These are phyloP conservation scores for Exophiala aquamarina DNA, from an alignment of 2,329 filamentous ascomycete genomes.

Conservation along the genomic window DNA sequence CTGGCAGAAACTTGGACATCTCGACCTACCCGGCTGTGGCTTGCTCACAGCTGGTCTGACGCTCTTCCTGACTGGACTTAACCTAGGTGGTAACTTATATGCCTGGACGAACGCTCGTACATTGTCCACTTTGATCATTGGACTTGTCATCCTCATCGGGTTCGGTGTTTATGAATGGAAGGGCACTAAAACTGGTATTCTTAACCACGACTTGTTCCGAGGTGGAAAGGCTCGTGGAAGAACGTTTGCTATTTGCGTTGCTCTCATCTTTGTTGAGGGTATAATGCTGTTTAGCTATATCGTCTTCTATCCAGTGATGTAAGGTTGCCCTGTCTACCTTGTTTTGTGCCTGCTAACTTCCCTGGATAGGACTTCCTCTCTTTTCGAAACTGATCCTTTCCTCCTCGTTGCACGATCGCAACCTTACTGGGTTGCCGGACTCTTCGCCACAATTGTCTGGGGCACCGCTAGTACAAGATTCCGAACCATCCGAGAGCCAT, in stretches of 20 bases:
- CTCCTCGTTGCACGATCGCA: constrained; percentile 6
- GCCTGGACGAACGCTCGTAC: constrained; percentile 4
- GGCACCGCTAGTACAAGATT: constrained; percentile 12
- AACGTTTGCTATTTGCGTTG: constrained; percentile 13
- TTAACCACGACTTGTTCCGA: constrained; percentile 9
- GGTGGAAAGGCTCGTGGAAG: constrained; percentile 6
- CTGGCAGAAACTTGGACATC: constrained; percentile 8
- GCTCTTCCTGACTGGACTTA: constrained; percentile 10
- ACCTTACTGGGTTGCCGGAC: constrained; percentile 10
- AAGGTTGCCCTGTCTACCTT: not conserved
- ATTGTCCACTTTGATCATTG: constrained; percentile 3
- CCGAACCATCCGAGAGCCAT: constrained; percentile 13
- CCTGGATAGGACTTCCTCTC: constrained; percentile 1
- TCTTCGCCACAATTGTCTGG: constrained; percentile 9
- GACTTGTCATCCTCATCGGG: constrained; percentile 7
- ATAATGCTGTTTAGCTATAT: constrained; percentile 12
- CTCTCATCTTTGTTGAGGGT: constrained; percentile 16
- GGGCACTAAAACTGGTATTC: constrained; percentile 7
- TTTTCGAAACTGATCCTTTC: constrained; percentile 18
- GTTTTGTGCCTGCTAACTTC: not conserved
- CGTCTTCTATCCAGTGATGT: constrained; percentile 21
- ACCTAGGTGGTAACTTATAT: constrained; percentile 8
- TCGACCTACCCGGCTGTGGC: constrained; percentile 9
- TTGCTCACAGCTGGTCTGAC: constrained; percentile 10
- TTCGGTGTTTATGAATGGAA: constrained; percentile 15